Evolutionary conservation across 306 rosid genomes (phyloP).

Genomic region (Carpinus viminea): DNA sequence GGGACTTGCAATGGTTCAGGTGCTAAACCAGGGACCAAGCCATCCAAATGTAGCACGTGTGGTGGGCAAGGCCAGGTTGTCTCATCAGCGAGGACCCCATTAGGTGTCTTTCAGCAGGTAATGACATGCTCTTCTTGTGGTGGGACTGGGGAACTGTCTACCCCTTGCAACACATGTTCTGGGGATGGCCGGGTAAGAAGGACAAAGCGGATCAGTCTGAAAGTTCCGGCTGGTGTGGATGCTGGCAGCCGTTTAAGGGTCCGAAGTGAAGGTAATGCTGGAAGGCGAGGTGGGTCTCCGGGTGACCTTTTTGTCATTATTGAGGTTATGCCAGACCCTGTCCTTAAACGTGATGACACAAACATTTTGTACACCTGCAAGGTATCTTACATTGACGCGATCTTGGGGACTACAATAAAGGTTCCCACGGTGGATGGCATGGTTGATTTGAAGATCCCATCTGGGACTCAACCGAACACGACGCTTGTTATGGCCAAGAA

Average conservation of each 20-base stretch:
- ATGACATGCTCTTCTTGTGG: constrained; percentile 94
- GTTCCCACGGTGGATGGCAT: constrained; percentile 94
- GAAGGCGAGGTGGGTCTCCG: constrained; percentile 83
- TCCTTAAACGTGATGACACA: constrained; percentile 91
- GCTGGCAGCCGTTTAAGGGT: constrained; percentile 97
- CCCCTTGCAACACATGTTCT: constrained; percentile 91
- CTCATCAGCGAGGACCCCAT: constrained; percentile 84
- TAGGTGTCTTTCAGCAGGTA: constrained; percentile 98
- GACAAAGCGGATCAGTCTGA: constrained; percentile 88
- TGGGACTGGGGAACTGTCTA: constrained; percentile 84
- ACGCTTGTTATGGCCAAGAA: constrained; percentile 97
- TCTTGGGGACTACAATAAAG: constrained; percentile 80
- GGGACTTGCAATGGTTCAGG: constrained; percentile 95
- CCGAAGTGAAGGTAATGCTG: constrained; percentile 93
- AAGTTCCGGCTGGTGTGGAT: constrained; percentile 97
- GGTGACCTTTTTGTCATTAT: constrained; percentile 93
- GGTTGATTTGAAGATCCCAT: constrained; percentile 70
- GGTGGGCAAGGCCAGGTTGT: constrained; percentile 98
- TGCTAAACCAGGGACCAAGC: constrained; percentile 89
- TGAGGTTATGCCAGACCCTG: constrained; percentile 85
- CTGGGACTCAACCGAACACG: constrained; percentile 89
- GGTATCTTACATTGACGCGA: constrained; percentile 86
- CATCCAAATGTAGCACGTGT: constrained; percentile 82
- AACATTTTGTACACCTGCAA: constrained; percentile 86
- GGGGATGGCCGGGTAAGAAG: constrained; percentile 94